A percentile compares a stretch with the other conserved stretches of the same genome.
Conservation (phyloP, 306 rosid species). For the Senna tora region DNA sequence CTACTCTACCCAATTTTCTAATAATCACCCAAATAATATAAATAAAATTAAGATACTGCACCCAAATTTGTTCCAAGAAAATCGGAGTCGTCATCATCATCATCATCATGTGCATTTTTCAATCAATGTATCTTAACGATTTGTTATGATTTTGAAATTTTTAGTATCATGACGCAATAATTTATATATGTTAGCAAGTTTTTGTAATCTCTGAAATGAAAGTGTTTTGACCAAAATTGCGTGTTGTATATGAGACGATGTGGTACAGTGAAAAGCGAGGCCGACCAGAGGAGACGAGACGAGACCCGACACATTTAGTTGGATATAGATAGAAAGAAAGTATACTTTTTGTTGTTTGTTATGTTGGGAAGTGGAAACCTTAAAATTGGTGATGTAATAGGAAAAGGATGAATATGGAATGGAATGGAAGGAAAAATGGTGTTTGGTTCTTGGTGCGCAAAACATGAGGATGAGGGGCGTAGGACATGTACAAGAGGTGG, state of each 20-base stretch:
- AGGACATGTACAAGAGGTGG: not conserved
- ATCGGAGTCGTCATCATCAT: slow-evolving; percentile 50
- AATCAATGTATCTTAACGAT: not conserved
- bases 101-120: slow-evolving; percentile 20
- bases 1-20: slow-evolving; percentile 34
- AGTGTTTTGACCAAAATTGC: too few species aligned
- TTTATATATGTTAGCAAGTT: too few species aligned
- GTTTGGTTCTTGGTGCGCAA: slow-evolving; percentile 35
- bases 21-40: not conserved
- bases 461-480: slow-evolving; percentile 13
- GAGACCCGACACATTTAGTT: not conserved
- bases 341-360: not conserved
- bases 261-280: slow-evolving; percentile 32
- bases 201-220: not conserved
- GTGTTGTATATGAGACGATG: too few species aligned
- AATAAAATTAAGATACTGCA: not conserved
- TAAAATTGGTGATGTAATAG: not conserved
- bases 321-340: not conserved
- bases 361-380: too few species aligned
- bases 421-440: not conserved
- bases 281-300: too few species aligned
- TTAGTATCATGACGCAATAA: not conserved
- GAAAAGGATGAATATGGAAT: not conserved
- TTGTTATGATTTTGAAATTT: not conserved
- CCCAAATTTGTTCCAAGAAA: slow-evolving; percentile 47